Evolutionary conservation across 1,139 yeast genomes (phyloP).

Genomic region (Meyerozyma carpophila): DNA sequence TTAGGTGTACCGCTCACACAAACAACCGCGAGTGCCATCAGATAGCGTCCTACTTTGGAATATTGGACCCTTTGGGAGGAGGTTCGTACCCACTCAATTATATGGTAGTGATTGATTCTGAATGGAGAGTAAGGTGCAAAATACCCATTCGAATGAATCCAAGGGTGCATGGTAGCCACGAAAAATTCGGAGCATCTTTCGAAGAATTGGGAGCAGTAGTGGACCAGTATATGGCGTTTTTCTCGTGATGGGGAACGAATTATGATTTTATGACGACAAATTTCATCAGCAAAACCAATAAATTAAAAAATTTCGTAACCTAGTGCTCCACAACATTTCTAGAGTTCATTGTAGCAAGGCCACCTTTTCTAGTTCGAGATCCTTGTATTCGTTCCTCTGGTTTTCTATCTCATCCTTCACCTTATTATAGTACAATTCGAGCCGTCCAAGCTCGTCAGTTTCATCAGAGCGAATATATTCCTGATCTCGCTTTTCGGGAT

Average conservation of each 20-base stretch:
- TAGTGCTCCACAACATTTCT: background rate
- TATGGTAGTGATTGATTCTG: slow-evolving; percentile 26
- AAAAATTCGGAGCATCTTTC: slow-evolving; percentile 18
- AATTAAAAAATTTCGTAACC: background rate
- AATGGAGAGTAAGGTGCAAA: slow-evolving; percentile 18
- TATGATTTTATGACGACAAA: background rate
- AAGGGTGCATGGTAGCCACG: slow-evolving; percentile 8
- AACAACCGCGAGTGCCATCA: slow-evolving; percentile 9
- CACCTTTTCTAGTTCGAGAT: slow-evolving; percentile 44
- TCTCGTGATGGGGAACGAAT: slow-evolving; percentile 1
- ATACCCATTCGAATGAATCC: slow-evolving; percentile 14
- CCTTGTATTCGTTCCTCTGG: slow-evolving; percentile 46
- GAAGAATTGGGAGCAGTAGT: slow-evolving; percentile 14
- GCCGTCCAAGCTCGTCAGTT: slow-evolving; percentile 70
- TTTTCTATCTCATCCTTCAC: slow-evolving; percentile 55
- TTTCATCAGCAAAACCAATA: too few relatives aligned
- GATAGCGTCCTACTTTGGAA: slow-evolving; percentile 22
- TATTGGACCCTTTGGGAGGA: slow-evolving; percentile 48
- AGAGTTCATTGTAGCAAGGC: slow-evolving; percentile 30
- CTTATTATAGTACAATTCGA: slow-evolving; percentile 59
- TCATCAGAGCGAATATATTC: slow-evolving; percentile 49
- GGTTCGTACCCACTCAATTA: slow-evolving; percentile 44
- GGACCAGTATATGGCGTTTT: slow-evolving; percentile 18
- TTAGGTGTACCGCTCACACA: slow-evolving; percentile 3
- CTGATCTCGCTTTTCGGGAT: slow-evolving; percentile 37